Evolutionary conservation across 2,329 filamentous ascomycete species (phyloP).

Genomic region (Monosporascus sp.): DNA sequence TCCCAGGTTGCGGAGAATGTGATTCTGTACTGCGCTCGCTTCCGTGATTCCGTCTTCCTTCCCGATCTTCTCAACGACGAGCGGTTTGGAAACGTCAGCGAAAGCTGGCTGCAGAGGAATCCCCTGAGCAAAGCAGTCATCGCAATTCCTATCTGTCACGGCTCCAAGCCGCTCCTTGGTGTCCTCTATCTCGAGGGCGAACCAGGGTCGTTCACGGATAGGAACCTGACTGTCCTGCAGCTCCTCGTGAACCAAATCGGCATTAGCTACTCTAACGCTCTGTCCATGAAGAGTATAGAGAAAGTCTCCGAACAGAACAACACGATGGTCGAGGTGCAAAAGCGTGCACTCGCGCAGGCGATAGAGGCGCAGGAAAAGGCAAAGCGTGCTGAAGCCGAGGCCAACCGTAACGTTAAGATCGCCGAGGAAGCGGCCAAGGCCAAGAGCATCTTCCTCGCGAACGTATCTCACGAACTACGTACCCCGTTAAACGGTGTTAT

Average conservation of each 20-base stretch:
- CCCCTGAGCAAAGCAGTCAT: slow-evolving; percentile 70
- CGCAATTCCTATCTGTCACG: slow-evolving; percentile 73
- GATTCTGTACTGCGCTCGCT: slow-evolving; percentile 70
- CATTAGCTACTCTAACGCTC: slow-evolving; percentile 64
- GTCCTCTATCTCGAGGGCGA: slow-evolving; percentile 72
- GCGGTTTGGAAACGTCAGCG: slow-evolving; percentile 69
- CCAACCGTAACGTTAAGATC: slow-evolving; percentile 72
- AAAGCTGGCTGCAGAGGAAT: slow-evolving; percentile 63
- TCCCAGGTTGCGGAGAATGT: slow-evolving; percentile 71
- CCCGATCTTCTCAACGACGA: slow-evolving; percentile 71
- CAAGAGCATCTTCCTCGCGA: slow-evolving; percentile 75
- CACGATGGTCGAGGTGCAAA: slow-evolving; percentile 73
- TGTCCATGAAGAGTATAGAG: slow-evolving; percentile 65
- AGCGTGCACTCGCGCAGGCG: slow-evolving; percentile 66
- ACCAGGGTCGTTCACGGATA: slow-evolving; percentile 71
- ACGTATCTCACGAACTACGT: slow-evolving; percentile 75
- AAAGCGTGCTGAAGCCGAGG: slow-evolving; percentile 69
- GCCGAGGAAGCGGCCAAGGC: slow-evolving; percentile 80
- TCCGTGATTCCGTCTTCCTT: slow-evolving; percentile 69
- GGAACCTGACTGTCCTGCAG: slow-evolving; percentile 61
- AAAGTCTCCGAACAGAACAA: slow-evolving; percentile 74
- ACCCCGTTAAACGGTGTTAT: slow-evolving; percentile 85
- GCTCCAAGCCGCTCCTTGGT: slow-evolving; percentile 63
- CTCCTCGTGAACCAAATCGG: slow-evolving; percentile 75
- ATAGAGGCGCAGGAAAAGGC: slow-evolving; percentile 70